Base-by-base conservation (phyloP, 306 rosid species). In the Styphnolobium japonicum region DNA sequence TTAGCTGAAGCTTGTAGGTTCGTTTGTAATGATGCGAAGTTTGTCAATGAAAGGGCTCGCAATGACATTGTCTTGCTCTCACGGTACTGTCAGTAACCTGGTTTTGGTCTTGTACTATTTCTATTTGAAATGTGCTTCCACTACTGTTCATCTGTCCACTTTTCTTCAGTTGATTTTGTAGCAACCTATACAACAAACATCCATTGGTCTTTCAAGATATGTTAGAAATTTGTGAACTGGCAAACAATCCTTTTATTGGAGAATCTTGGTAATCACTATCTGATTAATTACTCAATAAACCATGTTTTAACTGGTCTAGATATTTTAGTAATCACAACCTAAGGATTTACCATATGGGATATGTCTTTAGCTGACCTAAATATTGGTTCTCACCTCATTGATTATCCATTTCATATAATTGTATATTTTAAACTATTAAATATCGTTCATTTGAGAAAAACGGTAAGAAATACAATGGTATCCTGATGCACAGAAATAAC, bases 1-100 rank as follows among this genome's bases (percentile, higher is more conserved):
- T 83, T 92, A 70, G 90, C 90, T 64, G 94, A 86, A 61, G 97
- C 97, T 78, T 91, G 92, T 86, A 92, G 81, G 77, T 94, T 88
- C 72, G 90, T 67, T 66, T 81, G 43, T 79, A 91, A 94, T 18
- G 98, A 92, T 23, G 98, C 95, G 0, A 92, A 90, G 83, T 88
- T 85, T 80, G 89, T 89, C 23, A 91, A 91, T 82, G 97, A 91
- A 77, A 84, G 89, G 82, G 97, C 92, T 81, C 93, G 87, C 55
- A 88, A 80, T 81, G 97, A 91, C 80, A 82, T 91, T 71, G 75
- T 86, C 80, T 77, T 86, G 76, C 97, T 94, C 66, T 94, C 97
- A 46, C 97, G 96, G 98, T 94, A 92, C 67, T 77, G 39, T 71
- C 81, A 34, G 22, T 58, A 53, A 46, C 80, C 64, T 83, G 7